phyloP scores from a whole-genome alignment of 2,329 filamentous ascomycete species.

The Fusarium burgessii region DNA sequence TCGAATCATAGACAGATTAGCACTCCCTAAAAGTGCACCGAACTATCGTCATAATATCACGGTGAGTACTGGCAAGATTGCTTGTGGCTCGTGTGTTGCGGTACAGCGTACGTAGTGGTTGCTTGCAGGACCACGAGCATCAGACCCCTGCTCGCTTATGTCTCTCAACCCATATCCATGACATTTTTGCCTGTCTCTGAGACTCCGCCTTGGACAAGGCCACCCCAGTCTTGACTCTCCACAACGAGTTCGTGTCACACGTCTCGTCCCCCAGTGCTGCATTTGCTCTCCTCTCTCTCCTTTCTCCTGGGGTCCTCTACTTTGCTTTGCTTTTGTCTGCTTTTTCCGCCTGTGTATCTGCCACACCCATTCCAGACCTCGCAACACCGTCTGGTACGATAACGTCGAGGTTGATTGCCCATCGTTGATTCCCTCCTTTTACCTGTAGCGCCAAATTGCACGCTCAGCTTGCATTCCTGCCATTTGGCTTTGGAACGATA shows the following conservation, averaged over 20 bases:
- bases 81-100: conserved; percentile 19
- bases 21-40: neutral
- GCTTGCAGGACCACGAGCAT: conserved; percentile 35
- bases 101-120: conserved; percentile 29
- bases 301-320: conserved; percentile 28
- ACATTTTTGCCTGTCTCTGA: conserved; percentile 33
- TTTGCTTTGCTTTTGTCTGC: conserved; percentile 26
- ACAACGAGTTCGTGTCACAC: conserved; percentile 33
- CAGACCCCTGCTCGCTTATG: conserved; percentile 36
- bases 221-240: conserved; percentile 33
- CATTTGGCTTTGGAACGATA: conserved; percentile 33
- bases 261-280: conserved; percentile 33
- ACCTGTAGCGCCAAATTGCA: conserved; percentile 35
- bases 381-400: conserved; percentile 51
- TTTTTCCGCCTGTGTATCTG: conserved; percentile 41
- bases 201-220: conserved; percentile 38
- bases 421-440: conserved; percentile 40
- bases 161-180: conserved; percentile 29
- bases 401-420: conserved; percentile 44
- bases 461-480: conserved; percentile 29
- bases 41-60: neutral
- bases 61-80: conserved; percentile 22
- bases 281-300: conserved; percentile 35
- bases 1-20: conserved; percentile 25
- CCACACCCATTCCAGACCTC: conserved; percentile 48